These are phyloP conservation scores for Dactylonectria macrodidyma DNA, from an alignment of 2,329 filamentous ascomycete genomes.

Conservation along the genomic window DNA sequence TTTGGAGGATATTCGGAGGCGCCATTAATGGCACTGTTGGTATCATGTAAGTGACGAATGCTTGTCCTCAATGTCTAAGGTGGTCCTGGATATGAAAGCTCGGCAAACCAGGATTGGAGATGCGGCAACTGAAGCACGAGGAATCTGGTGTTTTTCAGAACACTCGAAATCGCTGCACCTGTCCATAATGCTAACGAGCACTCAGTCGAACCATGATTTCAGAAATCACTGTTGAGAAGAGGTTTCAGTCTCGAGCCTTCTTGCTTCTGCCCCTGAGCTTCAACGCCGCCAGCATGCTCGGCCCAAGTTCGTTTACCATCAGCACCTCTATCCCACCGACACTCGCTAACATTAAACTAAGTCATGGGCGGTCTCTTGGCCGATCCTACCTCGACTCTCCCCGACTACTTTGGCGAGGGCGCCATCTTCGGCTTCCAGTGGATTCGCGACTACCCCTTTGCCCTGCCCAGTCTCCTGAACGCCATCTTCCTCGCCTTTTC, in stretches of 20 bases:
- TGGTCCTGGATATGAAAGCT: background rate
- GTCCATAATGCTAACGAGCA: slow-evolving; percentile 15
- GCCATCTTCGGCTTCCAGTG: slow-evolving; percentile 73
- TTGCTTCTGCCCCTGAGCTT: slow-evolving; percentile 64
- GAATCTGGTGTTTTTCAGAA: background rate
- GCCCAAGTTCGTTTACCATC: slow-evolving; percentile 55
- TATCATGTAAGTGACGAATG: slow-evolving; percentile 57
- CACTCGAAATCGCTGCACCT: no score
- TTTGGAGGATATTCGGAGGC: slow-evolving; percentile 78
- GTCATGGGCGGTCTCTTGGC: slow-evolving; percentile 77
- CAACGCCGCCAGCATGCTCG: slow-evolving; percentile 62
- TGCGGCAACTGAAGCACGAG: background rate
- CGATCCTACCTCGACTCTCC: slow-evolving; percentile 75
- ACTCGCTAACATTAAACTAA: slow-evolving; percentile 39
- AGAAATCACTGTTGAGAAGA: slow-evolving; percentile 64
- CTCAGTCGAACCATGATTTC: slow-evolving; percentile 63
- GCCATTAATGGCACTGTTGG: slow-evolving; percentile 65
- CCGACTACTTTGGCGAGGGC: slow-evolving; percentile 72
- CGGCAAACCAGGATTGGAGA: background rate
- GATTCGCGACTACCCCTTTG: slow-evolving; percentile 78
- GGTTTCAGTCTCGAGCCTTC: slow-evolving; percentile 64
- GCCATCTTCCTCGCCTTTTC: slow-evolving; percentile 71
- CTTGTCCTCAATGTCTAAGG: background rate
- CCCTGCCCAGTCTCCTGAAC: slow-evolving; percentile 78
- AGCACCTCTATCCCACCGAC: slow-evolving; percentile 1